Evolutionary conservation across 441 rosid genomes (phyloP), one percentile per base, ranked within the genome.

Genomic region (Manihot esculenta): DNA sequence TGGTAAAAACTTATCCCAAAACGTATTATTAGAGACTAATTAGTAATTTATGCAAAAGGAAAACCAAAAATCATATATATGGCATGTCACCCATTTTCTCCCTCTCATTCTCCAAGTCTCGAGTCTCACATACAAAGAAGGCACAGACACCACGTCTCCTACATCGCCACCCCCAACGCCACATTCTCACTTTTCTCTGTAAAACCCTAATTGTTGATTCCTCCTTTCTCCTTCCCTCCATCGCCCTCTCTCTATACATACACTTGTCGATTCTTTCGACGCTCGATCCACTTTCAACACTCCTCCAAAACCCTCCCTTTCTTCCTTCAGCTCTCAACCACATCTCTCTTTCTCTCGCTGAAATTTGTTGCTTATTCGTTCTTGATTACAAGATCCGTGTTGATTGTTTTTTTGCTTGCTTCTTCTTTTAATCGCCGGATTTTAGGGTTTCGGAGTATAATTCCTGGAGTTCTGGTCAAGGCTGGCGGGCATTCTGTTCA

Each of bases 401-500:
- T 1, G 9, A 41, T 21, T 42, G n/a, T 41, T 58, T 21, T 58
- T 12, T 58, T 27, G 42, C 7, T 58, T 58, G 42, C 7, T 58
- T 58, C 42, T n/a, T 21, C 27, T 53, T 35, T 60, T 20, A 27
- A 44, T 69, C 41, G 33, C 48, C 27, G 33, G 3, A 26, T 69
- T 72, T 76, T 83, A 82, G 90, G 94, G 87, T 80, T 86, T 80
- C 10, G 9, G 7, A 45, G 20, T 30, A 2, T n/a, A 26, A 42
- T 23, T 23, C 10, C 1, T 10, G 57, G 41, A 35, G 24, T 14
- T 30, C 64, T 41, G 76, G 82, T 76, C 48, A 79, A 87, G 86
- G 85, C 92, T 86, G 93, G 85, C 89, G 88, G 83, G 84, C 57
- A 64, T 72, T 56, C 60, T 77, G 89, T 80, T 74, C 58, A 67